Evolutionary conservation across 2,329 filamentous ascomycete species (phyloP).

Genomic region (Cadophora gregata): DNA sequence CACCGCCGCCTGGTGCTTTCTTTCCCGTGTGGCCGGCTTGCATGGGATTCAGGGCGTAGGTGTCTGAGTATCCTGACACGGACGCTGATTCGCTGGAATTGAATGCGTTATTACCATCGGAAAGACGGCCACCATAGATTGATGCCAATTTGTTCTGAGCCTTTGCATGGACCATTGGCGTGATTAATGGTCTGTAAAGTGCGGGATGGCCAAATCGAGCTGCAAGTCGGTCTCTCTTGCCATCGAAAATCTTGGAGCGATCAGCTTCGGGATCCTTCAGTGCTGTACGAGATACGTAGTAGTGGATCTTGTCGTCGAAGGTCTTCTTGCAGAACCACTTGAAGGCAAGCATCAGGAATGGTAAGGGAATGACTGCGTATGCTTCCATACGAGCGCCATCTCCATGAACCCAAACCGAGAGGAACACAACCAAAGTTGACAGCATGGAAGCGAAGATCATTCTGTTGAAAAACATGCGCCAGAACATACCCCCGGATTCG

Average conservation of each 20-base stretch:
- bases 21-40: conserved; percentile 52
- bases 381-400: conserved; percentile 66
- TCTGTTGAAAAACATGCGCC: conserved; percentile 93
- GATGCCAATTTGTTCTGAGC: conserved; percentile 86
- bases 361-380: conserved; percentile 73
- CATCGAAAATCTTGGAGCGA: conserved; percentile 55
- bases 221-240: conserved; percentile 71
- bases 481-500: conserved; percentile 91
- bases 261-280: conserved; percentile 51
- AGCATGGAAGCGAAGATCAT: conserved; percentile 82
- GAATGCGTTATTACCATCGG: conserved; percentile 63
- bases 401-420: conserved; percentile 75
- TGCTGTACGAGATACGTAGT: conserved; percentile 68
- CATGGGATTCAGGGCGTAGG: conserved; percentile 84
- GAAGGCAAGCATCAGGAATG: conserved; percentile 80
- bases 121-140: conserved; percentile 82
- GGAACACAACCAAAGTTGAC: conserved; percentile 77
- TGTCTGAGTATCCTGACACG: conserved; percentile 80
- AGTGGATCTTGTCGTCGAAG: conserved; percentile 83
- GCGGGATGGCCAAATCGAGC: conserved; percentile 89
- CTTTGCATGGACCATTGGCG: conserved; percentile 93
- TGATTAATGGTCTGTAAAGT: conserved; percentile 86
- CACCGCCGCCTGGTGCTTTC: conserved; percentile 29
- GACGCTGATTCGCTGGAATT: conserved; percentile 61
- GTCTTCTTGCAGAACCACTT: conserved; percentile 80